Percentiles rank a stretch among this genome's conserved stretches.
Conservation (phyloP, 2,329 filamentous ascomycete genomes). For the Epicoccum nigrum region DNA sequence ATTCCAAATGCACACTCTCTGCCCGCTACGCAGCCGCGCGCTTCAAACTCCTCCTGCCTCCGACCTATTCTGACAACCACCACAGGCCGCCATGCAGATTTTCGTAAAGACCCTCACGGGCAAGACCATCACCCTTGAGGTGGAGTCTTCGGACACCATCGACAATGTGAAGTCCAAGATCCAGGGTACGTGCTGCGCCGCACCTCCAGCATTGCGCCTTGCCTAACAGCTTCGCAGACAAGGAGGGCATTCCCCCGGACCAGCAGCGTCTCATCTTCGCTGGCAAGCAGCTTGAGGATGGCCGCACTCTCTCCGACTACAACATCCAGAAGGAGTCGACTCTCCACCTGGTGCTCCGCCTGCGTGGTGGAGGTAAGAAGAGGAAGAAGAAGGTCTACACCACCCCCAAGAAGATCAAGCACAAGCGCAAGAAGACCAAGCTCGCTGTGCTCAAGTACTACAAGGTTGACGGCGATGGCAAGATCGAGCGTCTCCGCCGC, state of each 20-base stretch:
- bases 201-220: not conserved
- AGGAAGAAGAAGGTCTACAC: conserved; percentile 99
- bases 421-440: conserved; percentile 99
- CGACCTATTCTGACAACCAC: conserved; percentile 22
- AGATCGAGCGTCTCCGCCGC: conserved; percentile 98
- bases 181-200: conserved; percentile 59
- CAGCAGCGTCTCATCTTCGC: conserved; percentile 99
- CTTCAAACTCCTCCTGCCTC: not conserved
- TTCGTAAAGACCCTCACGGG: conserved; percentile 81
- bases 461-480: conserved; percentile 99
- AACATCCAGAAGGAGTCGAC: conserved; percentile 99
- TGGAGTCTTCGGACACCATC: conserved; percentile 99
- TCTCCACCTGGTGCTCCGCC: conserved; percentile 95
- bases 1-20: not conserved
- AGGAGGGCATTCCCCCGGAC: conserved; percentile 99
- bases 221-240: conserved; percentile 70
- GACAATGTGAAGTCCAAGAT: conserved; percentile 99
- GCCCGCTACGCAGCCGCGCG: not conserved
- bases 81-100: conserved; percentile 53
- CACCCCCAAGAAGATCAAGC: conserved; percentile 99
- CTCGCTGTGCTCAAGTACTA: conserved; percentile 99
- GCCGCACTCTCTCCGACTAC: conserved; percentile 98
- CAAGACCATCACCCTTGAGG: conserved; percentile 99
- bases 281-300: conserved; percentile 99
- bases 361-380: conserved; percentile 94